phyloP scores from a whole-genome alignment of 2,329 filamentous ascomycete species.

The Cladorrhinum sp. region DNA sequence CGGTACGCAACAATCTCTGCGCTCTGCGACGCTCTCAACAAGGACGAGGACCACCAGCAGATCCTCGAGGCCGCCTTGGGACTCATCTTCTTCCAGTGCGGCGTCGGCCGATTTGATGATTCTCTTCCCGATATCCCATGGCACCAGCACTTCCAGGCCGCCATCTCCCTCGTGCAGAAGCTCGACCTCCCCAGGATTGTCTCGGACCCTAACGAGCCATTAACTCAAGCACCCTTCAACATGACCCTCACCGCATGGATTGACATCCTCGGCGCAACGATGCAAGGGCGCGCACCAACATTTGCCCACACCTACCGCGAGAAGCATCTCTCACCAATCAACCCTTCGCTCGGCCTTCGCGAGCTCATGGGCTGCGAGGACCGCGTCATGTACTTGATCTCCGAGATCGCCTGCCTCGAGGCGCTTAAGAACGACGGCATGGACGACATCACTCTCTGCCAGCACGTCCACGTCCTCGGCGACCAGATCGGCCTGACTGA shows the following conservation, averaged over 20 bases:
- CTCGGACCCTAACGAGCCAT: slow-evolving; percentile 56
- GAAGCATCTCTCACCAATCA: slow-evolving; percentile 72
- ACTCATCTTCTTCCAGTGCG: slow-evolving; percentile 95
- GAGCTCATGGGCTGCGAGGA: slow-evolving; percentile 98
- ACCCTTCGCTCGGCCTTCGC: slow-evolving; percentile 67
- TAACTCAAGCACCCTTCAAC: slow-evolving; percentile 76
- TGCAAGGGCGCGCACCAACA: slow-evolving; percentile 78
- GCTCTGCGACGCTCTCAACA: slow-evolving; percentile 76
- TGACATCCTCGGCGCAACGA: slow-evolving; percentile 91
- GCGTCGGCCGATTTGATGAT: slow-evolving; percentile 83
- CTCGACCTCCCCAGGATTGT: slow-evolving; percentile 73
- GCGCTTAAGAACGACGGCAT: slow-evolving; percentile 79
- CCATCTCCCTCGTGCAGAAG: slow-evolving; percentile 78
- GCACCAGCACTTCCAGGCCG: slow-evolving; percentile 96
- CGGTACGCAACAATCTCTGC: slow-evolving; percentile 83
- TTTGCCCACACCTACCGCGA: slow-evolving; percentile 96
- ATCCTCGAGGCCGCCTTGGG: slow-evolving; percentile 90
- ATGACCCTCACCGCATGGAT: slow-evolving; percentile 96
- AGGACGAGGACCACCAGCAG: slow-evolving; percentile 78
- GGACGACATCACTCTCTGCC: slow-evolving; percentile 81
- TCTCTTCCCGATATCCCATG: slow-evolving; percentile 87
- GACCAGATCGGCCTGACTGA: slow-evolving; percentile 84
- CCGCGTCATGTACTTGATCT: slow-evolving; percentile 95
- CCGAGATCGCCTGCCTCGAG: slow-evolving; percentile 94
- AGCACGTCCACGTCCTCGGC: slow-evolving; percentile 84